Evolutionary conservation across 2,329 filamentous ascomycete genomes (phyloP), one percentile per base, ranked within the genome.

Genomic region (Cadophora sp.): DNA sequence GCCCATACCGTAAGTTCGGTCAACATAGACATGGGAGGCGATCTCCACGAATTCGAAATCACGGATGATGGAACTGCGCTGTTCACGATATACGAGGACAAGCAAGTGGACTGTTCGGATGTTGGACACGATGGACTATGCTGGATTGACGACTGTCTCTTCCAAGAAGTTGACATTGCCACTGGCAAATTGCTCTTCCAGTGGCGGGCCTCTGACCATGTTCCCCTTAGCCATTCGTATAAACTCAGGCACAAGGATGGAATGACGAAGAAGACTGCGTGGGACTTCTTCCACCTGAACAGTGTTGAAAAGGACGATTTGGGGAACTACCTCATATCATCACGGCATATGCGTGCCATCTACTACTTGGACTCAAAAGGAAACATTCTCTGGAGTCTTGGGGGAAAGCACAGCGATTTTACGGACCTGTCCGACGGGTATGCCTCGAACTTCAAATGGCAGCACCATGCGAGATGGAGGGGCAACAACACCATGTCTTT

Each of bases 131-230:
- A 53, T 22, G 53, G 37, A 2, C 31, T 26, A 6, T 68, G 66
- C 62, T 68, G 66, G 66, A 62, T 80, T 24, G 55, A 68, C 37
- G 66, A 68, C 62, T 68, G 62, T 14, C 46, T 68, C 7, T 81
- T 84, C 68, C 81, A 84, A 72, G 84, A 87, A 75, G 78, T 87
- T 27, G 81, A 86, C 69, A 79, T 86, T 19, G 80, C 80, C 8
- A 84, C 82, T 2, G 82, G 83, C 26, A 75, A 79, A 55, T 76
- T 86, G 50, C 60, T 86, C 6, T 86, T 86, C 67, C 81, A 85
- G 69, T 87, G 85, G 82, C 79, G 79, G 11, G 80, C 79, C 31
- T 71, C 80, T 59, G 80, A 82, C 69, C 80, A 83, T 43, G 64
- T 72, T 26, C 50, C 40, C 1, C 34, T 71, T 24, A 65, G 46